Percentiles rank a stretch among this genome's conserved stretches.
These are phyloP conservation scores for Cunninghamia lanceolata DNA, from an alignment of 75 land plant species.

Conservation along the genomic window DNA sequence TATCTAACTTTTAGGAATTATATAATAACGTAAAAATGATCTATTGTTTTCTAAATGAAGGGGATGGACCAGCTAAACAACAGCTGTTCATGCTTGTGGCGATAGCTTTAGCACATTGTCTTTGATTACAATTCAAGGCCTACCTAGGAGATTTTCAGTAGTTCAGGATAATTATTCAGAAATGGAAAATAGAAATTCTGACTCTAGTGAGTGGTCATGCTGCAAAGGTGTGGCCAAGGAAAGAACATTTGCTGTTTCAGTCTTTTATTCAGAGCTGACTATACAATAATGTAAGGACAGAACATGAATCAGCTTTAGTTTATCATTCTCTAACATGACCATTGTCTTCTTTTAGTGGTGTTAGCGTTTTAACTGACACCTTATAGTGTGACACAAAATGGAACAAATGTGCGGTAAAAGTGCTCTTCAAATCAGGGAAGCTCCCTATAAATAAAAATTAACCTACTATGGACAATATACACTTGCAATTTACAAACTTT, in stretches of 20 bases:
- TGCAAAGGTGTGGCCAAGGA: not conserved
- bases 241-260: no score
- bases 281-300: not conserved
- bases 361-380: no score
- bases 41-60: not conserved
- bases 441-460: no score
- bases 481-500: no score
- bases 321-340: not conserved
- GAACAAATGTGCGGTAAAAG: no score
- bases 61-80: not conserved
- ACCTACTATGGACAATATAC: no score
- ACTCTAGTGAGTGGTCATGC: no score
- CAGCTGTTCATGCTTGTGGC: not conserved
- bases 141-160: not conserved
- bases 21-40: not conserved
- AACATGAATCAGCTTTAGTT: not conserved
- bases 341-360: not conserved
- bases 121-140: not conserved
- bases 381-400: no score
- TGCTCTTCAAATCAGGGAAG: no score
- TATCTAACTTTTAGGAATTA: not conserved
- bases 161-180: not conserved
- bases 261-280: not conserved
- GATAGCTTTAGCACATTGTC: not conserved
- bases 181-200: not conserved